Conservation (phyloP, 139 green algal genomes). For the Asterochloris erici region DNA sequence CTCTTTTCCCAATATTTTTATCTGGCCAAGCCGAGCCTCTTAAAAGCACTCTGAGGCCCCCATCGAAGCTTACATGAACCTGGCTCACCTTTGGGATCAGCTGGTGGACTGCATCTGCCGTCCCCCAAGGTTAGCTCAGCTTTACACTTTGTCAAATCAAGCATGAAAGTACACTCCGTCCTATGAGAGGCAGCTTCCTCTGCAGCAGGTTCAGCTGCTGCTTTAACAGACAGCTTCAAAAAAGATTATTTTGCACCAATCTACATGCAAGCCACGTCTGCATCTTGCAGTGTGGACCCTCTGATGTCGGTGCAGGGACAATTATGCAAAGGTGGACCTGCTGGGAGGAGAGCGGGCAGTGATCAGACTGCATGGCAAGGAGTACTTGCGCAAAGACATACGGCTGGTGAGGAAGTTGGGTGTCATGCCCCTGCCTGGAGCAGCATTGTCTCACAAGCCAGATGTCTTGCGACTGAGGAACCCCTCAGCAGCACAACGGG, state of each 20-base stretch:
- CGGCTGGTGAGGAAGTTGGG: slow-evolving; percentile 31
- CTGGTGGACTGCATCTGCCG: slow-evolving; percentile 80
- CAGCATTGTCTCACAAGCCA: too few species aligned
- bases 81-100: slow-evolving; percentile 61
- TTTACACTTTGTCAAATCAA: background rate
- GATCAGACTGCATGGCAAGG: slow-evolving; percentile 44
- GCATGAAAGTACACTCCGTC: too few species aligned
- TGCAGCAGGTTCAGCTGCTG: too few species aligned
- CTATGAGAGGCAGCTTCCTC: too few species aligned
- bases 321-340: slow-evolving; percentile 52
- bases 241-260: background rate
- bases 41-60: too few species aligned
- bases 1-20: background rate
- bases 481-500: too few species aligned
- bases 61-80: slow-evolving; percentile 10
- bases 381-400: slow-evolving; percentile 52
- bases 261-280: background rate
- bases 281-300: background rate
- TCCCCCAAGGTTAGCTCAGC: slow-evolving; percentile 58
- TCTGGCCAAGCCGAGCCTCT: background rate
- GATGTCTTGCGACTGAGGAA: too few species aligned
- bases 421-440: slow-evolving; percentile 14
- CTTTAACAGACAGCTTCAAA: background rate
- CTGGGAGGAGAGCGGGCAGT: slow-evolving; percentile 40
- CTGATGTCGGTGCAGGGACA: slow-evolving; percentile 38